Base-by-base conservation (phyloP, 2,329 filamentous ascomycete species). In the Fusarium kyushuense region DNA sequence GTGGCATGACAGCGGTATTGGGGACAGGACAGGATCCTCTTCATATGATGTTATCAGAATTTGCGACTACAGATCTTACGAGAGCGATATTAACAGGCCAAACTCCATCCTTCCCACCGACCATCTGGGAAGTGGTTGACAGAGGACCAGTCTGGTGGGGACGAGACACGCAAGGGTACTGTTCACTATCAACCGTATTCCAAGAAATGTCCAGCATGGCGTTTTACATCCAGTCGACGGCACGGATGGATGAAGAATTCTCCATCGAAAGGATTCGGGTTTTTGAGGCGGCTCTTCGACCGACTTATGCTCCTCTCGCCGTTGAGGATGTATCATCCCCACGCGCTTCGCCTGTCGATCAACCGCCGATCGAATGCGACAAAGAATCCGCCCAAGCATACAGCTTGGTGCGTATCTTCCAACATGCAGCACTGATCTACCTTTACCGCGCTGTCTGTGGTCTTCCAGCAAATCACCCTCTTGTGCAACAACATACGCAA, bases 101-200 rank as follows among this genome's bases (percentile, higher is more conserved):
- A 19, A 61, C 74, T 6, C 80, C 80, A 1, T 79, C 77, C 11
- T 82, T 81, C 10, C 72, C 78, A 3, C 75, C 78, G 1, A 65
- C 70, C 0, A 75, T 77, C 4, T 83, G 81, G 81, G 71, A 76
- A 30, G 72, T 75, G 5, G 79, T 83, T 36, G 79, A 80, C 6
- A 71, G 76, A 23, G 77, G 77, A 1, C 76, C 79, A 12, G 76
- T 80, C 2, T 83, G 81, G 81, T 83, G 81, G 81, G 80, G 77
- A 9, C 74, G 70, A 40, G 77, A 80, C 42, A 78, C 76, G 0
- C 65, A 77, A 11, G 74, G 76, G 0, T 75, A 77, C 12, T 76
- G 76, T 40, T 78, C 78, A 0, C 56, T 81, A 1, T 78, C 78
- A 0, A 71, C 73, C 0, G 76, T 80, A 6, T 78, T 80, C 2